A percentile compares a stretch with the other conserved stretches of the same genome.
phyloP scores from a whole-genome alignment of 768 basidiomycete genomes.

The Phanerochaete sordida region DNA sequence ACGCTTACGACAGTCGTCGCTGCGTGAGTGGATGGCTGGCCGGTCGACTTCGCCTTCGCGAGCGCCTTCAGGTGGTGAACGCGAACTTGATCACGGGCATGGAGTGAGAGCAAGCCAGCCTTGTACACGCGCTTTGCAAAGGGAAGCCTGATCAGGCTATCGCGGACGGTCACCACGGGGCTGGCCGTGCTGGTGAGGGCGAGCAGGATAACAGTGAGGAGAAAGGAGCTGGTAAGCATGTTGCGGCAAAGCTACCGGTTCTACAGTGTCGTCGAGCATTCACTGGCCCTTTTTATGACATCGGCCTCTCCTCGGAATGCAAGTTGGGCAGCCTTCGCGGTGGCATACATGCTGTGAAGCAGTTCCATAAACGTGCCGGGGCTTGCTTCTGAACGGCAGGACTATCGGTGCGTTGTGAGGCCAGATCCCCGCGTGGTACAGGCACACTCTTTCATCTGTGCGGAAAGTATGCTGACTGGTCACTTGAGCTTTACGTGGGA shows the following conservation, averaged over 20 bases:
- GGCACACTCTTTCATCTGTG: no score
- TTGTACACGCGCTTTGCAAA: conserved; percentile 52
- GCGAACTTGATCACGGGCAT: conserved; percentile 49
- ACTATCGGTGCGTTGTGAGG: no score
- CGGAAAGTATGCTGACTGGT: no score
- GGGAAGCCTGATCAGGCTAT: conserved; percentile 36
- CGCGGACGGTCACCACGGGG: conserved; percentile 22
- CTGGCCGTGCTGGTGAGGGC: conserved; percentile 21
- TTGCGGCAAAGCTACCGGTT: not conserved
- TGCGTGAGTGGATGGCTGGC: conserved; percentile 2
- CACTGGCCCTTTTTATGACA: not conserved
- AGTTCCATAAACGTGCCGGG: no score
- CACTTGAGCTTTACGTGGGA: no score
- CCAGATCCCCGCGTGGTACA: no score
- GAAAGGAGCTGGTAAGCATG: conserved; percentile 22
- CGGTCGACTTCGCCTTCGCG: conserved; percentile 15
- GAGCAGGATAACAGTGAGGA: conserved; percentile 22
- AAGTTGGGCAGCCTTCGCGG: no score
- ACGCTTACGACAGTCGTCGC: conserved; percentile 24
- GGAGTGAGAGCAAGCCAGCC: conserved; percentile 43
- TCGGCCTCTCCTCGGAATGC: not conserved
- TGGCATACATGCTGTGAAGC: no score
- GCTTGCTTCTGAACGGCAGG: no score
- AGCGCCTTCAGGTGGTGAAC: conserved; percentile 40
- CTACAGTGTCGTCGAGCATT: not conserved